Percentiles rank a stretch among this genome's conserved stretches.
These are phyloP conservation scores for Trypanosoma boissoni DNA, from an alignment of 208 protist species.

Conservation along the genomic window DNA sequence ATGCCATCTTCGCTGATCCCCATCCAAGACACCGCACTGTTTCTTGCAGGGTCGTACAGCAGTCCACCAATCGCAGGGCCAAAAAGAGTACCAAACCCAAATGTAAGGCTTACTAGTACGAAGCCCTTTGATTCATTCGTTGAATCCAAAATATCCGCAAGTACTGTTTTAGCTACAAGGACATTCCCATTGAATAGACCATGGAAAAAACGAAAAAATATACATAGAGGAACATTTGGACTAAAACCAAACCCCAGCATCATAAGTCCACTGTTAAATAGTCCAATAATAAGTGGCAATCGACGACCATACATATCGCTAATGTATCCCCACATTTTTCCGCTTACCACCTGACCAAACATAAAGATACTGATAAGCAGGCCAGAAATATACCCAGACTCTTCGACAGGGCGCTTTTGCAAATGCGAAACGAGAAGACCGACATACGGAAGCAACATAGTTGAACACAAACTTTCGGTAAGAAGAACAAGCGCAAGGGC, in stretches of 20 bases:
- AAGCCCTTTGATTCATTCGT: slow-evolving; percentile 87
- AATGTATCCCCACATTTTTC: slow-evolving; percentile 53
- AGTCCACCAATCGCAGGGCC: slow-evolving; percentile 57
- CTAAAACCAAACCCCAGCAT: slow-evolving; percentile 71
- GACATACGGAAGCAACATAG: slow-evolving; percentile 66
- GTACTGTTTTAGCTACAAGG: slow-evolving; percentile 77
- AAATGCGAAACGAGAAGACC: slow-evolving; percentile 47
- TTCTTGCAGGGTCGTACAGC: slow-evolving; percentile 57
- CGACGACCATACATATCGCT: slow-evolving; percentile 64
- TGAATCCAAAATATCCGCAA: slow-evolving; percentile 72
- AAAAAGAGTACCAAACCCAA: slow-evolving; percentile 53
- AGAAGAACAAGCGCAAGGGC: slow-evolving; percentile 55
- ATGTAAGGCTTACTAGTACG: slow-evolving; percentile 93
- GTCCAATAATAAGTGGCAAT: slow-evolving; percentile 45
- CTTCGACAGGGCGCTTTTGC: slow-evolving; percentile 26
- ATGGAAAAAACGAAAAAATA: slow-evolving; percentile 55
- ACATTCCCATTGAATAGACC: slow-evolving; percentile 76
- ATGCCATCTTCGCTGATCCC: slow-evolving; percentile 31
- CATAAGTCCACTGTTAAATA: slow-evolving; percentile 51
- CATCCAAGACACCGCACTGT: slow-evolving; percentile 25
- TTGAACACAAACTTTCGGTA: slow-evolving; percentile 56
- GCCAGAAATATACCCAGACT: slow-evolving; percentile 60
- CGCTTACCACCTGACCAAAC: slow-evolving; percentile 54
- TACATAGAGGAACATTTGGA: slow-evolving; percentile 41
- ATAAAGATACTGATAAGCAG: slow-evolving; percentile 48